Base-by-base conservation (phyloP, 176 grass and related monocot genomes). In the Lolium rigidum region DNA sequence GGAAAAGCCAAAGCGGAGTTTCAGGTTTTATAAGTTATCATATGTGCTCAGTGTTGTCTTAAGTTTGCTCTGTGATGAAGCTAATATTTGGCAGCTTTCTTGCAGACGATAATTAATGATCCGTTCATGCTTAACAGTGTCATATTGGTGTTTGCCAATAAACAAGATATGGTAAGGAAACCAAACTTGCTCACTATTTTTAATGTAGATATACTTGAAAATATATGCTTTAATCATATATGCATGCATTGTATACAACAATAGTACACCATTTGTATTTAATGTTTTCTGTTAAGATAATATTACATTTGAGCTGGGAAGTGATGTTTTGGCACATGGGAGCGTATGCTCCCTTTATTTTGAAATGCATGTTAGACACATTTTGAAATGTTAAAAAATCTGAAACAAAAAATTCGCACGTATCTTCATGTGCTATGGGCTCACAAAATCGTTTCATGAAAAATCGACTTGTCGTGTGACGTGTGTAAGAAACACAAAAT, bases 1-100 rank as follows among this genome's bases (percentile, higher is more conserved):
- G 90, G 77, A 60, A 95, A 89, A 82, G 93, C 93, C 83, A 95
- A 90, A 92, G 83, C 80, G 50, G 93, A 95, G 50, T 92, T 95
- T 85, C 93, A 94, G 93, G 93, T 94, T 76, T 57, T 16, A 9
- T 66, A 83, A 76, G 35, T 72, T 81, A 5, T 63, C 43, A 1
- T 52, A 86, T 28, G 13, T 72, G 6, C 17, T 61, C 10, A 68
- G 80, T 2, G 13, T 1, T 49, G 11, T 72, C 44, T 70, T 59
- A 20, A 22, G n/a, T 16, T 86, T 48, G 3, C 20, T 63, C 74
- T 84, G 31, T 31, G 80, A 69, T 83, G 69, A 46, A 63, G 52
- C 77, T 91, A 85, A 91, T 76, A 14, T 81, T 81, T 17, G 18
- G 6, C 37, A 71, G 6, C 24, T 88, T 46, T 79, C 56, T 86